A percentile compares a stretch with the other conserved stretches of the same genome.
phyloP scores from a whole-genome alignment of 2,329 filamentous ascomycete genomes.

The Botrytis medusae region DNA sequence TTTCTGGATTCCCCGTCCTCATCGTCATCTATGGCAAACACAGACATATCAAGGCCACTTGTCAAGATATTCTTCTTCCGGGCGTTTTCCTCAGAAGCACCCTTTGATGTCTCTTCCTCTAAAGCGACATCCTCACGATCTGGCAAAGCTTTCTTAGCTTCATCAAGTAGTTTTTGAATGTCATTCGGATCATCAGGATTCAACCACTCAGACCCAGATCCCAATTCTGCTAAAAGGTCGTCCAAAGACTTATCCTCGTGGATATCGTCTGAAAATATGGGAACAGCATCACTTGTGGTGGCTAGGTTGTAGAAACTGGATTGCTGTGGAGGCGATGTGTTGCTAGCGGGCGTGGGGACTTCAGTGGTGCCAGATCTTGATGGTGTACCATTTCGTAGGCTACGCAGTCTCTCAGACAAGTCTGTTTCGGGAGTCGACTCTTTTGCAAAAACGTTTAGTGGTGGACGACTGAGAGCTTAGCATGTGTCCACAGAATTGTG shows the following conservation, averaged over 20 bases:
- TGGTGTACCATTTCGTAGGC: conserved; percentile 34
- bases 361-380: conserved; percentile 27
- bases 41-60: conserved; percentile 37
- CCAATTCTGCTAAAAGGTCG: conserved; percentile 37
- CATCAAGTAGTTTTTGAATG: conserved; percentile 35
- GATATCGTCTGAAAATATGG: conserved; percentile 22
- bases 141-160: conserved; percentile 33
- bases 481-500: conserved; percentile 23
- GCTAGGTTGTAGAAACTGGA: not conserved
- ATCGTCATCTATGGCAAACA: conserved; percentile 45
- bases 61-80: conserved; percentile 41
- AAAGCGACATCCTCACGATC: conserved; percentile 12
- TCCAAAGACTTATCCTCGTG: conserved; percentile 37
- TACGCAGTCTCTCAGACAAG: conserved; percentile 35
- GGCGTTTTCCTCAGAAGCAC: not conserved
- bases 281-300: conserved; percentile 14
- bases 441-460: conserved; percentile 19
- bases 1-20: conserved; percentile 44
- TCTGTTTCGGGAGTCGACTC: conserved; percentile 33
- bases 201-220: conserved; percentile 35
- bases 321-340: conserved; percentile 12
- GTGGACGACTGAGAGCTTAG: conserved; percentile 28
- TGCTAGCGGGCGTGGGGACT: conserved; percentile 9
- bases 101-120: not conserved
- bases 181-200: conserved; percentile 37